Percentiles rank a stretch among this genome's conserved stretches.
phyloP scores from a whole-genome alignment of 208 protist species.

The Trypanosoma scelopori region DNA sequence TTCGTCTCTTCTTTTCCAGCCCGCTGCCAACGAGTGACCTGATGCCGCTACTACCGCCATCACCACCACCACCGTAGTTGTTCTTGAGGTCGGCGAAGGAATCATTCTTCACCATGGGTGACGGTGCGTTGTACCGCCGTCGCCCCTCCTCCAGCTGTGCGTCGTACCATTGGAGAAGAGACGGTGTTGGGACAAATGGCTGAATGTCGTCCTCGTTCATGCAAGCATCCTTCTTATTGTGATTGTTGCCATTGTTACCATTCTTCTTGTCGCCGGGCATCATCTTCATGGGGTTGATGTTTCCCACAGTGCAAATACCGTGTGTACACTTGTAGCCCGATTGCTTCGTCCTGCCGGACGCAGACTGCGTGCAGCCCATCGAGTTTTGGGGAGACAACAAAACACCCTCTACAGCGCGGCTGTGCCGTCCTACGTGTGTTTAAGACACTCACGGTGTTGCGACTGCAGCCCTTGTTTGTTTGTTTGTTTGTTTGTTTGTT shows the following conservation, averaged over 20 bases:
- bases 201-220: slow-evolving; percentile 6
- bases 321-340: not conserved
- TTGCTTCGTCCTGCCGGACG: not conserved
- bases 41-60: too few species aligned
- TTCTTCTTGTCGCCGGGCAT: not conserved
- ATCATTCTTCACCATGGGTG: not conserved
- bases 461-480: too few species aligned
- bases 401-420: not conserved
- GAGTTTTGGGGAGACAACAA: slow-evolving; percentile 8
- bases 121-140: not conserved
- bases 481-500: too few species aligned
- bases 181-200: slow-evolving; percentile 14
- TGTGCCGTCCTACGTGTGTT: too few species aligned
- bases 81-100: too few species aligned
- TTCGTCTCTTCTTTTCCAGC: not conserved
- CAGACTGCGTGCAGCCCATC: slow-evolving; percentile 23
- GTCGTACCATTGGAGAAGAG: slow-evolving; percentile 15
- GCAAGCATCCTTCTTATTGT: not conserved
- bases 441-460: too few species aligned
- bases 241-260: not conserved
- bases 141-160: slow-evolving; percentile 4
- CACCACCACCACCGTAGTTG: too few species aligned
- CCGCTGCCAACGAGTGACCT: too few species aligned
- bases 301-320: not conserved
- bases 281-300: not conserved